These are phyloP conservation scores for Lachancea waltii DNA, from an alignment of 805 yeast species.

Conservation along the genomic window DNA sequence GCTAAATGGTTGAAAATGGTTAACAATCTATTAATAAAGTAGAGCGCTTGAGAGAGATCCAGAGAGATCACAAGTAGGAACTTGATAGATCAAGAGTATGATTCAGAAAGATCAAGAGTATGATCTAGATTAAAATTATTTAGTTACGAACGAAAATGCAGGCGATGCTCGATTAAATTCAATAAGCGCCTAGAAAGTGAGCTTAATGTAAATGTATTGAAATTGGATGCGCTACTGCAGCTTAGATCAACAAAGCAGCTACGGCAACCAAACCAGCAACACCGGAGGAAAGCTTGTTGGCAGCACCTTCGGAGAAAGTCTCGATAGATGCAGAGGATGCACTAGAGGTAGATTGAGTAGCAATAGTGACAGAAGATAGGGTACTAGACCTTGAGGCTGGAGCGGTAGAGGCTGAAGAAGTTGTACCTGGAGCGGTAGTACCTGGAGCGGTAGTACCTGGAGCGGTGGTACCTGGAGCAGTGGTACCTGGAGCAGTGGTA, in stretches of 20 bases:
- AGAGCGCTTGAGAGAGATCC: too few relatives aligned
- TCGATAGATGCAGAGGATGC: slow-evolving; percentile 14
- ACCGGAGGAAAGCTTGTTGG: slow-evolving; percentile 18
- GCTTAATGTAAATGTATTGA: too few relatives aligned
- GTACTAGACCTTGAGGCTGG: too few relatives aligned
- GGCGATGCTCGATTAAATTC: too few relatives aligned
- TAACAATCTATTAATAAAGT: too few relatives aligned
- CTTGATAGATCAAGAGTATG: background rate
- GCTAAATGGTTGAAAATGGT: too few relatives aligned
- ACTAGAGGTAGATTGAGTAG: slow-evolving; percentile 24
- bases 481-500: slow-evolving; percentile 13
- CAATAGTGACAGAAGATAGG: slow-evolving; percentile 8
- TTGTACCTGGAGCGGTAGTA: slow-evolving; percentile 10
- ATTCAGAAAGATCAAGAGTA: background rate
- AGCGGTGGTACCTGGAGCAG: slow-evolving; percentile 16
- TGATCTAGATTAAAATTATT: background rate
- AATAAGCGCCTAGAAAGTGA: too few relatives aligned
- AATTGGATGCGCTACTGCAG: slow-evolving; percentile 4
- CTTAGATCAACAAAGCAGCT: slow-evolving; percentile 44
- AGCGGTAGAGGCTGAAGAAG: slow-evolving; percentile 15
- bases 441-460: slow-evolving; percentile 1
- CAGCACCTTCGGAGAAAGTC: slow-evolving; percentile 36
- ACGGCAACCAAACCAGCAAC: slow-evolving; percentile 40
- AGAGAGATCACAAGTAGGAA: background rate
- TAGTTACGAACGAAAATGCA: background rate